These are phyloP conservation scores for Pinus taeda DNA, from an alignment of 75 land plant species.

Conservation along the genomic window DNA sequence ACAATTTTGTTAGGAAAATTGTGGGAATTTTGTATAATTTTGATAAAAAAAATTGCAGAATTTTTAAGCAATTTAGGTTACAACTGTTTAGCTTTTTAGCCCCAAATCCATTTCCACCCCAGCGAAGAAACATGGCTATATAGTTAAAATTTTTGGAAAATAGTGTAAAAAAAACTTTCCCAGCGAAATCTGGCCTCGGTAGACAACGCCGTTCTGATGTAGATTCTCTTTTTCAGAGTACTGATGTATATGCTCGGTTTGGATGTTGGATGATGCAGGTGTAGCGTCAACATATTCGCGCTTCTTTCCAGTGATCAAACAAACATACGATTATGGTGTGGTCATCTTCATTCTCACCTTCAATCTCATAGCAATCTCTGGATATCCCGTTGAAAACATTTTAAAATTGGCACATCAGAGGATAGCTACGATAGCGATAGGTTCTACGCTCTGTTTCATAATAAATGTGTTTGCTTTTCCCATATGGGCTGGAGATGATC, in stretches of 20 bases:
- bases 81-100: no score
- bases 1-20: no score
- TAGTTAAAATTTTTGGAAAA: no score
- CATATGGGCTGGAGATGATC: conserved; percentile 65
- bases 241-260: background rate
- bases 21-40: no score
- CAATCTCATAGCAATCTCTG: conserved; percentile 46
- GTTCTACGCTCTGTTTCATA: conserved; percentile 14
- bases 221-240: background rate
- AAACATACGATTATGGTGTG: conserved; percentile 56
- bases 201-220: no score
- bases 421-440: conserved; percentile 36
- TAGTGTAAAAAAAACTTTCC: no score
- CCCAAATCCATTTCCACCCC: no score
- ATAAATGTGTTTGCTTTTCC: conserved; percentile 36
- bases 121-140: no score
- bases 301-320: conserved; percentile 47
- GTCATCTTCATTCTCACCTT: conserved; percentile 65
- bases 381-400: conserved; percentile 30
- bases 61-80: no score
- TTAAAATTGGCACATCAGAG: conserved; percentile 26
- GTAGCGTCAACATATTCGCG: conserved; percentile 47
- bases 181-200: no score
- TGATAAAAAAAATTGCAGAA: no score
- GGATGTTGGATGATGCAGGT: conserved; percentile 20